phyloP scores from a whole-genome alignment of 2,329 filamentous ascomycete genomes.

The Botryotinia convoluta region DNA sequence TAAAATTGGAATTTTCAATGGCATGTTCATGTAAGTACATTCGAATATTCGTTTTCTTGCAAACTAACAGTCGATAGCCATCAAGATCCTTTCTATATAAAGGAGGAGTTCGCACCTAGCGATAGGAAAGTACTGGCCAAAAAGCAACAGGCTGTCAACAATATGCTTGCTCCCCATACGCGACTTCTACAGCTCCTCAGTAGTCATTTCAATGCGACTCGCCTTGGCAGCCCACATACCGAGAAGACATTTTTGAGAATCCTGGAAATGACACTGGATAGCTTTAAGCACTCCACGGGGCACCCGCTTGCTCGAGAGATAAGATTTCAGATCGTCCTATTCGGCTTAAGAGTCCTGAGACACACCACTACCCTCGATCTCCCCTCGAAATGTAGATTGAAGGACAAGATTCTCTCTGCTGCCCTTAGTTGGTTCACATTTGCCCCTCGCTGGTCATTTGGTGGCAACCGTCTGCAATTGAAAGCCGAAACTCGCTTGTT shows the following conservation, averaged over 20 bases:
- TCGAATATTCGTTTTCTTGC: not conserved
- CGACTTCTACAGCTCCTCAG: constrained; percentile 83
- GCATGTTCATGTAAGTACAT: constrained; percentile 56
- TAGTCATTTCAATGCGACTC: constrained; percentile 91
- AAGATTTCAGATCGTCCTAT: constrained; percentile 83
- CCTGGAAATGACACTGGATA: constrained; percentile 73
- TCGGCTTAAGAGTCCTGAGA: constrained; percentile 74
- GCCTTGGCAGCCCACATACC: constrained; percentile 78
- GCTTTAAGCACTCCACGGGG: constrained; percentile 64
- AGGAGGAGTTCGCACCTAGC: constrained; percentile 89
- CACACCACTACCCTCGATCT: constrained; percentile 65
- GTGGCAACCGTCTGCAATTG: constrained; percentile 86
- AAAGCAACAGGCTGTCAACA: constrained; percentile 75
- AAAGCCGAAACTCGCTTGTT: constrained; percentile 88
- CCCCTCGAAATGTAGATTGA: constrained; percentile 73
- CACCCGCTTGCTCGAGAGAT: constrained; percentile 90
- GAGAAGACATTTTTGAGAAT: constrained; percentile 80
- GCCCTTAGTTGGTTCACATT: constrained; percentile 85
- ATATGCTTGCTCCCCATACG: constrained; percentile 81
- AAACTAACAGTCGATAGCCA: constrained; percentile 50
- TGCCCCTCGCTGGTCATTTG: constrained; percentile 88
- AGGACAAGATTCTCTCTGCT: constrained; percentile 84
- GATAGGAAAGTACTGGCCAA: constrained; percentile 73
- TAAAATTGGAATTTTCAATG: constrained; percentile 77
- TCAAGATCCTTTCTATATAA: constrained; percentile 84